Evolutionary conservation across 306 rosid genomes (phyloP).

Genomic region (Pterocarpus macrocarpus): DNA sequence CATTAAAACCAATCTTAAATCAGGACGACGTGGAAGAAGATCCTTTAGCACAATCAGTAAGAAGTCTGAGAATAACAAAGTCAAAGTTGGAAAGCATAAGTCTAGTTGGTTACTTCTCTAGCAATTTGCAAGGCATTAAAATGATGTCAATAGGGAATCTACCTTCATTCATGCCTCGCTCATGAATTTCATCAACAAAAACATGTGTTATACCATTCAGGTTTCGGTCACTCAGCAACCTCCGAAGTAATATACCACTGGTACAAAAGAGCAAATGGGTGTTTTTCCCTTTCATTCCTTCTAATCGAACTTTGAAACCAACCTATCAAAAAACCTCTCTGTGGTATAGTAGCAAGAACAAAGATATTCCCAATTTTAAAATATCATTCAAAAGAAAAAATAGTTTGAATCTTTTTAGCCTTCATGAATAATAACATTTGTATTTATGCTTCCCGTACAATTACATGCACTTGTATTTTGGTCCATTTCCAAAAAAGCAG

Average conservation of each 20-base stretch:
- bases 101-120: constrained; percentile 39
- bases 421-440: constrained; percentile 35
- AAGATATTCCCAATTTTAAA: constrained; percentile 59
- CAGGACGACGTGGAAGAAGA: constrained; percentile 92
- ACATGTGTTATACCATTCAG: constrained; percentile 93
- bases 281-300: constrained; percentile 95
- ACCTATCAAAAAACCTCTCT: constrained; percentile 89
- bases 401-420: constrained; percentile 38
- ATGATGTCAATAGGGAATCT: constrained; percentile 30
- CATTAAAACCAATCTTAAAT: constrained; percentile 90
- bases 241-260: constrained; percentile 95
- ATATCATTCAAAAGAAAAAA: constrained; percentile 42
- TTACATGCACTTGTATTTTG: constrained; percentile 25
- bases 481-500: constrained; percentile 38
- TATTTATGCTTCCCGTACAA: constrained; percentile 26
- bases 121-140: constrained; percentile 31
- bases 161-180: constrained; percentile 99
- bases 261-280: constrained; percentile 96
- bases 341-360: constrained; percentile 75
- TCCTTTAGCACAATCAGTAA: constrained; percentile 95
- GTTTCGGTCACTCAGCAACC: constrained; percentile 89
- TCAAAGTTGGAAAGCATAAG: constrained; percentile 47
- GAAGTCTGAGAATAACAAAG: constrained; percentile 77
- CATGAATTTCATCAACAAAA: constrained; percentile 98
- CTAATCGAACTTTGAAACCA: constrained; percentile 97